phyloP scores from a whole-genome alignment of 169 alveolate genomes.

The Eimeria sp. region DNA sequence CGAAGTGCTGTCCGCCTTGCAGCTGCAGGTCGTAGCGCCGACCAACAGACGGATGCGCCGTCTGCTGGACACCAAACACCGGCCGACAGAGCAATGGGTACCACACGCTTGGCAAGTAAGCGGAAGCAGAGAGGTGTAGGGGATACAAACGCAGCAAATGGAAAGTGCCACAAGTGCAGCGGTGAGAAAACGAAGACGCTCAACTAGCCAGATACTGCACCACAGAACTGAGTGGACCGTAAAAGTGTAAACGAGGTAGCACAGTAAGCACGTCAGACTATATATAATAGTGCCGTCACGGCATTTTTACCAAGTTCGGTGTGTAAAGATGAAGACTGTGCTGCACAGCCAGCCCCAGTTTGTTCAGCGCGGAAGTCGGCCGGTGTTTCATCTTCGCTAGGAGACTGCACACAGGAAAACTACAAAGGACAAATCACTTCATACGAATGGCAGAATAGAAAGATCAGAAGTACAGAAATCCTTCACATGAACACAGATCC shows the following conservation, averaged over 20 bases:
- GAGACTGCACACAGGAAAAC: background rate
- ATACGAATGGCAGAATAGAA: background rate
- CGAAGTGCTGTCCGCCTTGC: background rate
- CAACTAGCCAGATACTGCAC: background rate
- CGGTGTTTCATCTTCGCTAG: slow-evolving; percentile 31
- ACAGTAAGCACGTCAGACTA: background rate
- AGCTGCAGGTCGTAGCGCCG: background rate
- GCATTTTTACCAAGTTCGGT: slow-evolving; percentile 29
- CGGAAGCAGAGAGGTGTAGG: background rate
- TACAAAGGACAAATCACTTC: background rate
- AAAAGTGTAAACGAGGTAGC: too few relatives aligned
- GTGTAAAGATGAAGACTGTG: slow-evolving; percentile 32
- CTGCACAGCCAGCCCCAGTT: slow-evolving; percentile 60
- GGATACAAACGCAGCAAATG: background rate
- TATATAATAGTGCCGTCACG: background rate
- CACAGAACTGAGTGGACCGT: background rate
- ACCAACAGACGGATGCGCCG: background rate
- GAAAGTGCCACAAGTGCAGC: background rate
- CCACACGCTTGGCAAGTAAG: background rate
- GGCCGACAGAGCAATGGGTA: background rate
- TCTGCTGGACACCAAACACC: background rate
- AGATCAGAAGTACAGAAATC: too few relatives aligned
- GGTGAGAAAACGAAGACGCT: background rate
- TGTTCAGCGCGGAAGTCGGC: slow-evolving; percentile 51
- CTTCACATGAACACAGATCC: background rate